Evolutionary conservation across 1,284 basidiomycete genomes (phyloP).

Genomic region (Malassezia psittaci): DNA sequence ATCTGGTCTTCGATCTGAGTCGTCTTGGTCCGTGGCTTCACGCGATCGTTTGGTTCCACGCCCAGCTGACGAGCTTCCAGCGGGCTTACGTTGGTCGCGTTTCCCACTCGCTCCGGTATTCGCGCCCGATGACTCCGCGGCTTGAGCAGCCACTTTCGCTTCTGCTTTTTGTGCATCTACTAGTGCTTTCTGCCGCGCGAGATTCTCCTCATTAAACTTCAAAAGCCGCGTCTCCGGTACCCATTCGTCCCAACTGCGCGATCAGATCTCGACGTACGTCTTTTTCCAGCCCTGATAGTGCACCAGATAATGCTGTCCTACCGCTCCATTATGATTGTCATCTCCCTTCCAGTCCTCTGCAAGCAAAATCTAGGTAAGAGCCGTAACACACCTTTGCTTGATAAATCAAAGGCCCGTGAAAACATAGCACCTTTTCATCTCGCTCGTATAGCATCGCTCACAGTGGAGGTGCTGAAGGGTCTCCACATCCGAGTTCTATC

Average conservation of each 20-base stretch:
- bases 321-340: conserved; percentile 56
- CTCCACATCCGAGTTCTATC: not conserved
- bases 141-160: conserved; percentile 25
- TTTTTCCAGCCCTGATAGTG: conserved; percentile 99
- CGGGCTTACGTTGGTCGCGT: conserved; percentile 3
- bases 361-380: conserved; percentile 59
- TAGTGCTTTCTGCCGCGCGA: conserved; percentile 61
- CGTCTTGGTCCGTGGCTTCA: conserved; percentile 49
- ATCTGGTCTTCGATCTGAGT: conserved; percentile 64
- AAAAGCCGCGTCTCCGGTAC: conserved; percentile 72
- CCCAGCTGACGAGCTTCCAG: conserved; percentile 36
- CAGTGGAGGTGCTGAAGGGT: not conserved
- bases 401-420: conserved; percentile 86
- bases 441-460: conserved; percentile 48
- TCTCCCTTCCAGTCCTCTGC: conserved; percentile 64
- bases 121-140: not conserved
- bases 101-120: not conserved
- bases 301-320: conserved; percentile 80
- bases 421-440: conserved; percentile 79
- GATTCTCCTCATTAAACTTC: conserved; percentile 74
- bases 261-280: conserved; percentile 58
- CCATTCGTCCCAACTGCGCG: conserved; percentile 89
- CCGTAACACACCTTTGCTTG: conserved; percentile 63
- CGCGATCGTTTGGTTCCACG: conserved; percentile 19
- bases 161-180: conserved; percentile 43